Conservation (phyloP, 2,329 filamentous ascomycete species). For the Diaporthe vexans region DNA sequence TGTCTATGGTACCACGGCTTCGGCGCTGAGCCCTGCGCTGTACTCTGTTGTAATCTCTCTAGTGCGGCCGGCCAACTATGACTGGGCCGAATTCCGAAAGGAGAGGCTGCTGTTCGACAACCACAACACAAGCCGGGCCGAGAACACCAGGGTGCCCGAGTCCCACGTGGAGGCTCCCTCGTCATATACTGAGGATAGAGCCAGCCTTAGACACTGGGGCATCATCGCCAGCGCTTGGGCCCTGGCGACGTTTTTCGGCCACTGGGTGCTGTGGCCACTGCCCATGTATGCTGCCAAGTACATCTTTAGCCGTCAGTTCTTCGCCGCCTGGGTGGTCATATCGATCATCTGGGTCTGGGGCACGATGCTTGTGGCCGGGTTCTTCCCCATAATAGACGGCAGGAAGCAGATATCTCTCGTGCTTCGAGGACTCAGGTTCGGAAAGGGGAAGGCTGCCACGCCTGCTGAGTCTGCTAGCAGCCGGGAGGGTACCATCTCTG, state of each 20-base stretch:
- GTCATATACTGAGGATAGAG: constrained; percentile 50
- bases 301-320: constrained; percentile 61
- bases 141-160: not conserved
- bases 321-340: constrained; percentile 63
- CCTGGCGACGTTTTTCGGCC: constrained; percentile 63
- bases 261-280: constrained; percentile 68
- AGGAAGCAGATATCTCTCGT: constrained; percentile 49
- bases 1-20: constrained; percentile 66
- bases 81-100: constrained; percentile 52
- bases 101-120: constrained; percentile 57
- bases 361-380: constrained; percentile 62
- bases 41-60: constrained; percentile 41
- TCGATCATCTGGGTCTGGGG: constrained; percentile 67
- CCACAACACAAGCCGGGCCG: not conserved
- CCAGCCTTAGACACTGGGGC: constrained; percentile 61
- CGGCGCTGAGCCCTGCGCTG: constrained; percentile 51
- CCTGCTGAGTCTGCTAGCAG: constrained; percentile 11
- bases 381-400: constrained; percentile 65
- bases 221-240: constrained; percentile 61
- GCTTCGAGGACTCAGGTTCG: not conserved
- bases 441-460: not conserved
- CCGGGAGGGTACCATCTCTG: constrained; percentile 8
- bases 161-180: constrained; percentile 33
- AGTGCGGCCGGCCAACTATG: constrained; percentile 41
- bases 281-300: constrained; percentile 68